phyloP scores from a whole-genome alignment of 306 rosid genomes.

The Psophocarpus tetragonolobus region DNA sequence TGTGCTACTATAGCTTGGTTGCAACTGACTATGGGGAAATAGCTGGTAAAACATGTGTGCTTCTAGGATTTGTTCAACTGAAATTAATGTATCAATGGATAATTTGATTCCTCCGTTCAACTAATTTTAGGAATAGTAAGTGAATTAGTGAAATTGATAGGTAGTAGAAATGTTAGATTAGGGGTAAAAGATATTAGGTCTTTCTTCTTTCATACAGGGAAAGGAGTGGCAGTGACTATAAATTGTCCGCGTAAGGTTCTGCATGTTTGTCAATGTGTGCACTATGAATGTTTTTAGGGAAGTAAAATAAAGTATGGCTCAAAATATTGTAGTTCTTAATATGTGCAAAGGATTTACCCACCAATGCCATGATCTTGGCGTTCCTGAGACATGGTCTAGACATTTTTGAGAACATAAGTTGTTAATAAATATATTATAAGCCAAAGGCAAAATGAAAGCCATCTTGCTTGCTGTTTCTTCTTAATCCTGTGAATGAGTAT shows the following conservation, averaged over 20 bases:
- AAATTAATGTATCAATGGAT: neutral
- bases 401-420: neutral
- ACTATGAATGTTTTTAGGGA: slow-evolving; percentile 14
- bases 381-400: slow-evolving; percentile 2
- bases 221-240: neutral
- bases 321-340: neutral
- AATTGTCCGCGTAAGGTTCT: slow-evolving; percentile 14
- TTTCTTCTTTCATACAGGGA: slow-evolving; percentile 11
- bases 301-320: neutral
- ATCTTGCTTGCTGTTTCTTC: slow-evolving; percentile 6
- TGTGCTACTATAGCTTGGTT: slow-evolving; percentile 11
- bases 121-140: neutral
- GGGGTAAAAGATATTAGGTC: neutral
- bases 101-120: neutral
- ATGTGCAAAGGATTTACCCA: slow-evolving; percentile 18
- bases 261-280: neutral
- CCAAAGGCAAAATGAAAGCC: neutral
- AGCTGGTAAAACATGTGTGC: slow-evolving; percentile 10
- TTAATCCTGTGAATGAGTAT: neutral
- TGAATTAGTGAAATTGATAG: neutral
- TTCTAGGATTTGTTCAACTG: slow-evolving; percentile 11
- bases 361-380: slow-evolving; percentile 2
- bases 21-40: slow-evolving; percentile 3
- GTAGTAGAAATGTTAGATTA: neutral
- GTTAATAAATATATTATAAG: slow-evolving; percentile 14